Evolutionary conservation across 352 stramenopile genomes (phyloP), one percentile per base, ranked within the genome.

Genomic region (Thraustochytrium sp.): DNA sequence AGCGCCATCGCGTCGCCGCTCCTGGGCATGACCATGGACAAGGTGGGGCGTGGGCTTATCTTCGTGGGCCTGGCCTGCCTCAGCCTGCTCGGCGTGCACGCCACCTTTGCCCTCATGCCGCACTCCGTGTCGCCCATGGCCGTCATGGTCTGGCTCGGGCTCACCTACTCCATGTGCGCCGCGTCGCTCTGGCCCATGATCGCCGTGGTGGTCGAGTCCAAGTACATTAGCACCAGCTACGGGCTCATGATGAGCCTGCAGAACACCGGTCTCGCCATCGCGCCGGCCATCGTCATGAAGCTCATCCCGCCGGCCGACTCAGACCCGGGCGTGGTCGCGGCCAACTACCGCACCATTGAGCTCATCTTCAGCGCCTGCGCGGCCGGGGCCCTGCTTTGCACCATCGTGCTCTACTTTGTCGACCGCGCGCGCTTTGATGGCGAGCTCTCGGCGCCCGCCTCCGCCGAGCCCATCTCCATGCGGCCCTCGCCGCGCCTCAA

Each of bases 101-200:
- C 40, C 68, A 65, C 68, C 3, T 80, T 80, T 72, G 68, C 68
- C 11, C 2, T 80, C 31, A 65, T 80, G 5, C 48, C 68, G 18
- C 48, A 80, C 13, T 21, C n/a, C 21, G 68, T 80, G 16, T 68
- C 42, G 26, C 68, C 68, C 37, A 80, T 53, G 48, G 68, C 23
- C 1, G 46, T 80, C 13, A 80, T 80, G 68, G 68, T 80, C n/a
- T 80, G 68, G 68, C 53, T 80, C 26, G 68, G 68, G 13, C 63
- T 80, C 37, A 80, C 68, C 18, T 80, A 80, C 38, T 80, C 68
- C 13, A 64, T 34, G 34, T 80, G 68, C 18, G 68, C 68, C 8
- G 68, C 68, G 13, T 80, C 68, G 11, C 46, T 80, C 18, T 80
- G 68, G 68, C 68, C 68, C 5, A 80, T 80, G 68, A 80, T 80